Evolutionary conservation across 805 yeast species (phyloP), one percentile per base, ranked within the genome.

Genomic region (Pichia sporocuriosa): DNA sequence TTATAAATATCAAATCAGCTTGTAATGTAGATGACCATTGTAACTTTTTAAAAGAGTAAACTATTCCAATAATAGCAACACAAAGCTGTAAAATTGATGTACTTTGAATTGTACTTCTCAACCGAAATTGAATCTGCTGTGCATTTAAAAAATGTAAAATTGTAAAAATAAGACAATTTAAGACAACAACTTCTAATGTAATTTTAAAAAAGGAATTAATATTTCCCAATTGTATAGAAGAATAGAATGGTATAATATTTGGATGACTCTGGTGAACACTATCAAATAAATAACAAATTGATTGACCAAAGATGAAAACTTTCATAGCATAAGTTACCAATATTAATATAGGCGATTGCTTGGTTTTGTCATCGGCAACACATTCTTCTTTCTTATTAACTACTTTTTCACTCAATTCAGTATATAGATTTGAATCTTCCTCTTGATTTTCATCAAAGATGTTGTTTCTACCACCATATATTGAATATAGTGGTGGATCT

Each of bases 11-110:
- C 33, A 74, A 61, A 4, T 82, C 70, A 11, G 83, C 81, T 53
- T 84, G 88, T 32, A 77, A 61, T 16, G 79, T 70, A 0, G 82
- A 72, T 37, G 70, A 62, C 90, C 90, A 83, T 51, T 79, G 81
- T 29, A 80, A 66, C 48, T 75, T 78, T 50, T 84, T 70, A 26
- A 84, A 70, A 20, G 86, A 87, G 53, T 78, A 83, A 4, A 79
- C 70, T 27, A 84, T 73, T 3, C 94, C 94, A 32, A 83, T 62
- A 51, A 82, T 71, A 3, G 86, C 81, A 42, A 81, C 73, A 35
- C 68, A 59, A 17, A 78, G 40, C 19, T 40, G 44, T 16, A 40
- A 20, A 4, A 31, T n/a, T n/a, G 45, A 16, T 9, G 13, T 26
- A 26, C n/a, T 26, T 12, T 12, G 7, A 6, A 7, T 26, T 11